These are phyloP conservation scores for Rhodamnia argentea DNA, from an alignment of 345 rosid species.

Conservation along the genomic window DNA sequence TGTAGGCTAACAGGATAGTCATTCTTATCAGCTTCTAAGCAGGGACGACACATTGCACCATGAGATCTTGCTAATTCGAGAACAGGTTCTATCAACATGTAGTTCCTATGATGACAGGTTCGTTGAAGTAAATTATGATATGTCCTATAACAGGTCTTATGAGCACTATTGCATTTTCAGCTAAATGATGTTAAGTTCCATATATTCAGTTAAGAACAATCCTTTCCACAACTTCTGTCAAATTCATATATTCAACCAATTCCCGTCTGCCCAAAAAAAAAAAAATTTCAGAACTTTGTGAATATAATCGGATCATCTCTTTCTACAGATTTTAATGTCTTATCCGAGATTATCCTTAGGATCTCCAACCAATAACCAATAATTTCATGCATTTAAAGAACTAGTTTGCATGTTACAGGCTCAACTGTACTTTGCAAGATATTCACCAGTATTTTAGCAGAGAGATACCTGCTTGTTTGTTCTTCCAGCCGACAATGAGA, in stretches of 20 bases:
- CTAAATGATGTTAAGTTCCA: neutral
- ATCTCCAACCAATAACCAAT: neutral
- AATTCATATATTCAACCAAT: neutral
- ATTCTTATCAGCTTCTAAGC: neutral
- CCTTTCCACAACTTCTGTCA: neutral
- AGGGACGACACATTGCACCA: neutral
- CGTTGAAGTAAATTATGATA: neutral
- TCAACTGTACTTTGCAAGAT: neutral
- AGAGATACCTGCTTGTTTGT: constrained; percentile 34
- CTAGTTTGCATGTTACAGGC: neutral
- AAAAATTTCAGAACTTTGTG: neutral
- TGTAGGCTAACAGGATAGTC: neutral
- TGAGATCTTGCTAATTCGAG: neutral
- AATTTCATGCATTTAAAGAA: neutral
- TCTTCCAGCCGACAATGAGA: constrained; percentile 34
- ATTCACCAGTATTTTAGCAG: neutral
- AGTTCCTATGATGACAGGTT: neutral
- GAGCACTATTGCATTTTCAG: neutral
- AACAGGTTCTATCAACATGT: neutral
- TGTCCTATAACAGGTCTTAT: neutral
- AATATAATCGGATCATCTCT: neutral
- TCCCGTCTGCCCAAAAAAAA: neutral
- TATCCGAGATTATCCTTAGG: neutral
- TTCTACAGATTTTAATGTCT: neutral
- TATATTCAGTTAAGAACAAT: neutral